A percentile compares a stretch with the other conserved stretches of the same genome.
These are phyloP conservation scores for Ogataea populi-albae DNA, from an alignment of 805 yeast genomes.

Conservation along the genomic window DNA sequence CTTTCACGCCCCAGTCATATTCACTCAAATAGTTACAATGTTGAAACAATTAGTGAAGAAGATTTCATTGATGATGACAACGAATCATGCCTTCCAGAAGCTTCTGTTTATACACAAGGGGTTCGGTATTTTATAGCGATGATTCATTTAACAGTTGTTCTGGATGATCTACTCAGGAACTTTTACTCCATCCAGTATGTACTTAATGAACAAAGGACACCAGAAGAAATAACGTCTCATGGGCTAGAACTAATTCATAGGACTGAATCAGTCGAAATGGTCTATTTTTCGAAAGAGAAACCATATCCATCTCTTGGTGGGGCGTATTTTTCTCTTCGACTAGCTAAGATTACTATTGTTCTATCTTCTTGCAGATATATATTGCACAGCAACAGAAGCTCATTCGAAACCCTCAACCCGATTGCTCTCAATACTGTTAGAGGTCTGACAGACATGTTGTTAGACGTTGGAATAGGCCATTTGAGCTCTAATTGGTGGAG, in stretches of 20 bases:
- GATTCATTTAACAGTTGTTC: conserved; percentile 3
- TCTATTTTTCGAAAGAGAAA: conserved; percentile 2
- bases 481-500: conserved; percentile 9
- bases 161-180: neutral
- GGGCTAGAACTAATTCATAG: conserved; percentile 1
- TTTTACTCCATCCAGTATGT: conserved; percentile 2
- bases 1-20: conserved; percentile 33
- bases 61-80: conserved; percentile 58
- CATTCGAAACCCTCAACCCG: neutral
- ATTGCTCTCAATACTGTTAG: neutral
- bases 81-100: conserved; percentile 24
- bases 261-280: conserved; percentile 1
- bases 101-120: neutral
- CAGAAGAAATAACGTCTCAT: neutral
- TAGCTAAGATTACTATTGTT: conserved; percentile 2
- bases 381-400: neutral
- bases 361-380: conserved; percentile 3
- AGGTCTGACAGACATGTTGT: neutral
- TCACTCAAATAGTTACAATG: conserved; percentile 51
- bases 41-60: conserved; percentile 54
- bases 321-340: conserved; percentile 1
- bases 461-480: conserved; percentile 2
- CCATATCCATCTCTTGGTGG: neutral
- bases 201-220: neutral
- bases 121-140: conserved; percentile 1